These are phyloP conservation scores for Penicillium vulpinum DNA, from an alignment of 2,329 filamentous ascomycete genomes.

Conservation along the genomic window DNA sequence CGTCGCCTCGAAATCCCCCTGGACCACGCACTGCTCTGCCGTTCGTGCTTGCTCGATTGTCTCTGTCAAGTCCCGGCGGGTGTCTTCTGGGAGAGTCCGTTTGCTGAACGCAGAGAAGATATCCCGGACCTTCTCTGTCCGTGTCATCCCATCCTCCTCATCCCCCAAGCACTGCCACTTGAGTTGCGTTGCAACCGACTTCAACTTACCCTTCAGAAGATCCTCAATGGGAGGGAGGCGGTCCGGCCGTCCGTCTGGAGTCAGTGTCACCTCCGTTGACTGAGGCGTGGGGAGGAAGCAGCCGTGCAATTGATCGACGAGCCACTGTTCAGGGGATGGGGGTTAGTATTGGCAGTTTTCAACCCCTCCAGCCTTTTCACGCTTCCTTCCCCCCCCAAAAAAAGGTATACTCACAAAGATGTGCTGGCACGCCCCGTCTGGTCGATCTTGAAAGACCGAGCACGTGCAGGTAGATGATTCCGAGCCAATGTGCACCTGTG, in stretches of 20 bases:
- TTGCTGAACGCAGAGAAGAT: conserved; percentile 49
- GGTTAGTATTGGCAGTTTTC: conserved; percentile 9
- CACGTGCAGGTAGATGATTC: conserved; percentile 39
- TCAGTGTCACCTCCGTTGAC: conserved; percentile 31
- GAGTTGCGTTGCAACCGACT: conserved; percentile 33
- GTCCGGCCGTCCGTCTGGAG: conserved; percentile 33
- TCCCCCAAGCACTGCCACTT: conserved; percentile 38
- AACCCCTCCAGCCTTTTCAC: neutral
- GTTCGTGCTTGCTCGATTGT: conserved; percentile 34
- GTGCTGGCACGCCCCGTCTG: conserved; percentile 41
- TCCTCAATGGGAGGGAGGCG: conserved; percentile 33
- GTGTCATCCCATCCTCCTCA: conserved; percentile 34
- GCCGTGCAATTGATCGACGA: conserved; percentile 43
- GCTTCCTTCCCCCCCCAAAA: neutral
- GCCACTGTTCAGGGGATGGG: conserved; percentile 34
- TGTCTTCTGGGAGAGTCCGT: conserved; percentile 43
- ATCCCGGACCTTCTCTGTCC: conserved; percentile 44
- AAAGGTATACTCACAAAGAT: conserved; percentile 40
- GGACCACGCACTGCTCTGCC: conserved; percentile 46
- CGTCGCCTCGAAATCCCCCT: conserved; percentile 47
- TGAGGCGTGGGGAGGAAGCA: conserved; percentile 33
- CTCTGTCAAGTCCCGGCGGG: conserved; percentile 42
- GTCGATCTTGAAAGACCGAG: conserved; percentile 31
- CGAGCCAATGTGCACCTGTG: conserved; percentile 34
- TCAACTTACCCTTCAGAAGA: conserved; percentile 34